phyloP scores from a whole-genome alignment of 257 asterid species.

The Fraxinus anomala region DNA sequence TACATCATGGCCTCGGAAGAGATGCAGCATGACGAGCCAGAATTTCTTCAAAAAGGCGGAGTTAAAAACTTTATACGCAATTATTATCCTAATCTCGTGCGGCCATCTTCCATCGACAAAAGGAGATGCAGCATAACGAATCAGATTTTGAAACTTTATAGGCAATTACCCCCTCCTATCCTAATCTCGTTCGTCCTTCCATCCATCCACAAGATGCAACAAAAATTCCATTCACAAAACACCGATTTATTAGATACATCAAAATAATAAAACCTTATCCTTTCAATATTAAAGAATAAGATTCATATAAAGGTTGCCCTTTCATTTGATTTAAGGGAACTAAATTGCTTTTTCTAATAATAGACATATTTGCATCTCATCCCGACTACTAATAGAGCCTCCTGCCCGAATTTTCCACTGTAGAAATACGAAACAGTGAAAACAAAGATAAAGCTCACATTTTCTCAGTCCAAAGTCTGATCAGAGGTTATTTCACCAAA shows the following conservation, averaged over 20 bases:
- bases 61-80: too few relatives aligned
- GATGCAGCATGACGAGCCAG: not conserved
- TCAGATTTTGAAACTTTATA: not conserved
- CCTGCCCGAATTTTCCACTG: not conserved
- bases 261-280: not conserved
- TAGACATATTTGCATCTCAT: slow-evolving; percentile 16
- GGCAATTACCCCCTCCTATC: not conserved
- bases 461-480: slow-evolving; percentile 47
- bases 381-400: not conserved
- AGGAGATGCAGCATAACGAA: not conserved
- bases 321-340: not conserved
- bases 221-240: not conserved
- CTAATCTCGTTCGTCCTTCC: not conserved
- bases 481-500: slow-evolving; percentile 72
- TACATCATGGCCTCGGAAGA: not conserved
- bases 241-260: not conserved
- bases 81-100: too few relatives aligned
- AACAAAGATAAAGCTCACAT: not conserved
- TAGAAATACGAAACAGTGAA: not conserved
- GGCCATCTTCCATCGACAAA: too few relatives aligned
- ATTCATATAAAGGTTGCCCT: not conserved
- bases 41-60: not conserved
- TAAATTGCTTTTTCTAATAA: not conserved
- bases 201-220: not conserved
- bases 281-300: not conserved